Evolutionary conservation across 805 yeast genomes (phyloP).

Genomic region (Candida glaebosa): DNA sequence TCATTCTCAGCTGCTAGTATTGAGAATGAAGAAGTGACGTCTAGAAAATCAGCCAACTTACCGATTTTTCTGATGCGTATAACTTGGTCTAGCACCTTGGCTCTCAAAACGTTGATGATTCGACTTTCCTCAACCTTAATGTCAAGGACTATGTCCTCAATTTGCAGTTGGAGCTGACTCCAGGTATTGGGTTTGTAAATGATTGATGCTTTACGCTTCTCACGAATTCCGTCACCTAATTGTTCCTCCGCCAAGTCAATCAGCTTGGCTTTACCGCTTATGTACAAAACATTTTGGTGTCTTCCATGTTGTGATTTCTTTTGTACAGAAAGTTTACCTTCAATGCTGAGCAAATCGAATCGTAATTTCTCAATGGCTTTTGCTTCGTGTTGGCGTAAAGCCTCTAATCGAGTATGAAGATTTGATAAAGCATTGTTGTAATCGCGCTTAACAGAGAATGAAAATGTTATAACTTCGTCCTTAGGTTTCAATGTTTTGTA

Average conservation of each 20-base stretch:
- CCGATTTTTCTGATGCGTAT: conserved; percentile 49
- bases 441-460: conserved; percentile 34
- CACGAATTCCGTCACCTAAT: conserved; percentile 23
- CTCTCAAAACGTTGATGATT: conserved; percentile 49
- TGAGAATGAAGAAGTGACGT: conserved; percentile 72
- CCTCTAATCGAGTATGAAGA: conserved; percentile 31
- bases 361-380: conserved; percentile 18
- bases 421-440: conserved; percentile 24
- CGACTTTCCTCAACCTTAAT: conserved; percentile 55
- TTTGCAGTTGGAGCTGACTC: conserved; percentile 53
- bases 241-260: conserved; percentile 16
- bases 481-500: conserved; percentile 13
- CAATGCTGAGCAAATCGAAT: conserved; percentile 18
- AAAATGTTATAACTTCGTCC: conserved; percentile 10
- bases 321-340: conserved; percentile 26
- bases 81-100: conserved; percentile 41
- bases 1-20: conserved; percentile 63
- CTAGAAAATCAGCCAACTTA: conserved; percentile 59
- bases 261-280: conserved; percentile 38
- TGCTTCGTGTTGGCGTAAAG: conserved; percentile 23
- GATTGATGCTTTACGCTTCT: conserved; percentile 39
- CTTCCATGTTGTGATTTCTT: conserved; percentile 28
- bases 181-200: conserved; percentile 44
- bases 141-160: conserved; percentile 42
- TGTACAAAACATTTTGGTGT: conserved; percentile 43